Evolutionary conservation across 345 rosid genomes (phyloP).

Genomic region (Euphorbia peplus): DNA sequence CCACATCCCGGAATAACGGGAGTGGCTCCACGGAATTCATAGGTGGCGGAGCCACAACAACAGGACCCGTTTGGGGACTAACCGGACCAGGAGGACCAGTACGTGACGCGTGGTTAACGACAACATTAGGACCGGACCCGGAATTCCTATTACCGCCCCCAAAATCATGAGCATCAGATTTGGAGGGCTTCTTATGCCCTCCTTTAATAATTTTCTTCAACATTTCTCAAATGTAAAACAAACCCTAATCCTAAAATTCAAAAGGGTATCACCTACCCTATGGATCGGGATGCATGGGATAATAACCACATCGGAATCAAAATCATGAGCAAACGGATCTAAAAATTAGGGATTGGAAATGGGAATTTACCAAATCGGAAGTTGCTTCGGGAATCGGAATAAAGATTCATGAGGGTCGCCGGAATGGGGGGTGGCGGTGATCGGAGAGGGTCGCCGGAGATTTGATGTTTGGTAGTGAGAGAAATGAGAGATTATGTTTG

Average conservation of each 20-base stretch:
- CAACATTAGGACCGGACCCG: slow-evolving; percentile 49
- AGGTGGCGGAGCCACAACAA: slow-evolving; percentile 37
- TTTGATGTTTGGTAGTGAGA: not conserved
- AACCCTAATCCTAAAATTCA: slow-evolving; percentile 26
- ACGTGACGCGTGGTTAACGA: slow-evolving; percentile 68
- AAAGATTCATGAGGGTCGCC: slow-evolving; percentile 12
- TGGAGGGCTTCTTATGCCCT: slow-evolving; percentile 67
- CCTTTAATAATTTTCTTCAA: slow-evolving; percentile 84
- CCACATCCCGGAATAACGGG: slow-evolving; percentile 59
- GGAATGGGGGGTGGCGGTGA: slow-evolving; percentile 8
- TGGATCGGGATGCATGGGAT: slow-evolving; percentile 30
- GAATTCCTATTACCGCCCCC: slow-evolving; percentile 36
- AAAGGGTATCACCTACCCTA: too few relatives aligned
- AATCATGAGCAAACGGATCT: slow-evolving; percentile 23
- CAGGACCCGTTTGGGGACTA: slow-evolving; percentile 21
- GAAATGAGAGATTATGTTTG: not conserved
- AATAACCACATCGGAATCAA: slow-evolving; percentile 7
- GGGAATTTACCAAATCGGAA: slow-evolving; percentile 21
- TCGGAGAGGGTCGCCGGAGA: not conserved
- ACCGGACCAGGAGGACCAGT: slow-evolving; percentile 24
- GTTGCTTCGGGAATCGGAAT: not conserved
- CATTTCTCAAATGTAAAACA: slow-evolving; percentile 34
- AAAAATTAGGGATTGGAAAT: not conserved
- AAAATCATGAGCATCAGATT: slow-evolving; percentile 48
- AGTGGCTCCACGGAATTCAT: slow-evolving; percentile 65